Percentiles rank a stretch among this genome's conserved stretches.
phyloP scores from a whole-genome alignment of 495 filamentous ascomycete species.

The Lasiosphaeria ovina region DNA sequence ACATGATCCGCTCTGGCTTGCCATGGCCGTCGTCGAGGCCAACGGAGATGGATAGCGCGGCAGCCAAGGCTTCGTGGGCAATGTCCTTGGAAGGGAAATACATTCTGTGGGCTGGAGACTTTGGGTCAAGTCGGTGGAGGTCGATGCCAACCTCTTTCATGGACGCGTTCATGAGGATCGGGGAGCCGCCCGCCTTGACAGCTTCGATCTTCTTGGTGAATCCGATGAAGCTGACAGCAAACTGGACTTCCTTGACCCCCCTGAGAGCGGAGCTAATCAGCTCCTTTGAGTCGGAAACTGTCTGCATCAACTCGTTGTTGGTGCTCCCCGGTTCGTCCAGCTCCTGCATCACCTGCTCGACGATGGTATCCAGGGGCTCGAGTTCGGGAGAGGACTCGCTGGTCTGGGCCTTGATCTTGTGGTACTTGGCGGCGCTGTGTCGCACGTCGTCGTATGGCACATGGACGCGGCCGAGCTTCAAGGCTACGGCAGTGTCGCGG shows the following conservation, averaged over 20 bases:
- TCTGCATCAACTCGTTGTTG: slow-evolving; percentile 74
- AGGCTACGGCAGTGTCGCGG: slow-evolving; percentile 80
- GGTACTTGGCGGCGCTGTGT: slow-evolving; percentile 53
- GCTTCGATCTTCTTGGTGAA: slow-evolving; percentile 73
- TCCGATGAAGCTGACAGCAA: slow-evolving; percentile 89
- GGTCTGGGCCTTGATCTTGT: slow-evolving; percentile 33
- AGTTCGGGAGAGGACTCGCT: slow-evolving; percentile 25
- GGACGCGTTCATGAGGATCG: slow-evolving; percentile 77
- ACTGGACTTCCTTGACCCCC: slow-evolving; percentile 93
- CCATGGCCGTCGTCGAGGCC: slow-evolving; percentile 85
- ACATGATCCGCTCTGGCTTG: slow-evolving; percentile 81
- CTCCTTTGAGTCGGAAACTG: slow-evolving; percentile 89
- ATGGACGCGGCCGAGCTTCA: slow-evolving; percentile 88
- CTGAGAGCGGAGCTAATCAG: slow-evolving; percentile 86
- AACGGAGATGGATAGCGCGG: slow-evolving; percentile 86
- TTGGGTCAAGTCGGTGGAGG: slow-evolving; percentile 86
- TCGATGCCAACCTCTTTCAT: slow-evolving; percentile 97
- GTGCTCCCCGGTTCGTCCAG: slow-evolving; percentile 67
- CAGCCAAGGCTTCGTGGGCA: slow-evolving; percentile 90
- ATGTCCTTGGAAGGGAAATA: slow-evolving; percentile 93
- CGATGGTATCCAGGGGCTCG: slow-evolving; percentile 56
- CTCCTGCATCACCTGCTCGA: slow-evolving; percentile 78
- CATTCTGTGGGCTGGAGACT: slow-evolving; percentile 95
- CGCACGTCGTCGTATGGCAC: slow-evolving; percentile 85
- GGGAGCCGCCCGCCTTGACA: slow-evolving; percentile 60